These are phyloP conservation scores for Saccharum spontaneum DNA, from an alignment of 176 grass and related monocot genomes.

Conservation along the genomic window DNA sequence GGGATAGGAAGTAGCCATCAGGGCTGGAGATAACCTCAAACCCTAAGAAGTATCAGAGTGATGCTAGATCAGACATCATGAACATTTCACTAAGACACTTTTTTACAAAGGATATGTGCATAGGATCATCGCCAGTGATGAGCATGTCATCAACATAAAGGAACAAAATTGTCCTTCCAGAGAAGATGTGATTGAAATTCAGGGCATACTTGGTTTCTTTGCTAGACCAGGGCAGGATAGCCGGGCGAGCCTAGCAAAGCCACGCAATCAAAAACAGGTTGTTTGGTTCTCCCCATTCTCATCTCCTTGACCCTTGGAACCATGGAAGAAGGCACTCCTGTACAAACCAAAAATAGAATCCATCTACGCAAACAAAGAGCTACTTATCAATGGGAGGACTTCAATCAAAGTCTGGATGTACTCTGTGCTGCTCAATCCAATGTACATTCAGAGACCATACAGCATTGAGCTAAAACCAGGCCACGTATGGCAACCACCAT, in stretches of 20 bases:
- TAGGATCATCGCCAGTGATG: not conserved
- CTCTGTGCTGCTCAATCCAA: not conserved
- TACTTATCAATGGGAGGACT: not conserved
- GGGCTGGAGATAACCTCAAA: not conserved
- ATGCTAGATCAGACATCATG: not conserved
- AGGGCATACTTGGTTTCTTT: not conserved
- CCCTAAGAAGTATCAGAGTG: not conserved
- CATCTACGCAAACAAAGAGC: not conserved
- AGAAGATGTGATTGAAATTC: not conserved
- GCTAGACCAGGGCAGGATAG: not conserved
- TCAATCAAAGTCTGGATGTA: not conserved
- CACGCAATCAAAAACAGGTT: not conserved
- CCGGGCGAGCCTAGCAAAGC: not conserved
- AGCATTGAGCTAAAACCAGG: not conserved
- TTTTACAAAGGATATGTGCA: too few species aligned
- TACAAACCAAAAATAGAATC: not conserved
- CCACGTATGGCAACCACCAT: not conserved
- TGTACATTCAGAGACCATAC: not conserved
- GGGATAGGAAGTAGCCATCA: not conserved
- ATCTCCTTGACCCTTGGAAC: not conserved
- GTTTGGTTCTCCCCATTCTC: not conserved
- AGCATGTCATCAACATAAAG: not conserved
- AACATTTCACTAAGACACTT: not conserved
- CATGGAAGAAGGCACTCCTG: not conserved
- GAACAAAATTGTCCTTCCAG: not conserved